Base-by-base conservation (phyloP, 2,329 filamentous ascomycete species). In the Onygenales sp. region DNA sequence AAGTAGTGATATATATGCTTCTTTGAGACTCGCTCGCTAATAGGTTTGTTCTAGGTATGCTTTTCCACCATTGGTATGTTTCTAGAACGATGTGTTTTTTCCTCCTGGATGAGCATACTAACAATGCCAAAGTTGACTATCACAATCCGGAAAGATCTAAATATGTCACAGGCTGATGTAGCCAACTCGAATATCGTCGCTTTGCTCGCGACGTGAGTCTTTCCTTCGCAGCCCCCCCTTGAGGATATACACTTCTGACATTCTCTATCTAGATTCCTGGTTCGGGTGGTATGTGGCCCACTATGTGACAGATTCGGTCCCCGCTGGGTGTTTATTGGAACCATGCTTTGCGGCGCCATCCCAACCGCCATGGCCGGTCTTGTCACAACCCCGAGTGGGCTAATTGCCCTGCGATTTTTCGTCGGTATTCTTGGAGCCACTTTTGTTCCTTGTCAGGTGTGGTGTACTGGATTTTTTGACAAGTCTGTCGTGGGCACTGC, bases 101-200 rank as follows among this genome's bases (percentile, higher is more conserved):
- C 38, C 43, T 38, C 45, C 57, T 17, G 38, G 52, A 6, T 43
- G 45, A 48, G 53, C 41, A 44, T 6, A n/a, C 61, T 65, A 55
- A 67, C 57, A 48, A 48, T 11, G 39, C 21, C 47, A 8, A 58
- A 83, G 77, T 75, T 88, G 65, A 81, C 83, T 50, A 81, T 85
- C 64, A 89, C 88, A 32, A 94, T 95, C 73, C 85, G 85, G 66
- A 76, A 84, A 58, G 89, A 95, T 65, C 79, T 95, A 36, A 67
- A 83, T 50, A 81, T 95, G 62, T 84, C 79, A 9, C 75, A 84
- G 31, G 74, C 75, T 36, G 79, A 95, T 67, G 78, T 95, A 51
- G 83, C 86, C 61, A 96, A 95, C 72, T 95, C 90, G 39, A 95
- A 95, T 70, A 92, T 95, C 57, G 80, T 93, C 54, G 90, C 89